phyloP scores from a whole-genome alignment of 2,329 filamentous ascomycete genomes.

The Phialocephala sp. region DNA sequence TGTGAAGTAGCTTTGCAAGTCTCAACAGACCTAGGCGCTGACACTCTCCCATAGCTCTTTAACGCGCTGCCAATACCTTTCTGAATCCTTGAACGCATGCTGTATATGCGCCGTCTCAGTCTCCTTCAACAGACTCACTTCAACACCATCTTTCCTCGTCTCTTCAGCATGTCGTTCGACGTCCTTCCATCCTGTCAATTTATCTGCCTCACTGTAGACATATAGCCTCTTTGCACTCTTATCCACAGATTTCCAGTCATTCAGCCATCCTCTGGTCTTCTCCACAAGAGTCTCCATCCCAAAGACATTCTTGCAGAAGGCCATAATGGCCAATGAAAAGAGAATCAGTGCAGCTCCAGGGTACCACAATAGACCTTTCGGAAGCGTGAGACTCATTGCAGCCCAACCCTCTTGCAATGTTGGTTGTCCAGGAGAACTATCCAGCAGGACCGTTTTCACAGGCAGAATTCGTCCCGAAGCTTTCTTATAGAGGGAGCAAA shows the following conservation, averaged over 20 bases:
- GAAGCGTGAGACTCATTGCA: conserved; percentile 17
- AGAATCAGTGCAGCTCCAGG: conserved; percentile 12
- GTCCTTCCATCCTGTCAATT: conserved; percentile 24
- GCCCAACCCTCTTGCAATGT: conserved; percentile 15
- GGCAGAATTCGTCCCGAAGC: conserved; percentile 14
- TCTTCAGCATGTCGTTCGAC: conserved; percentile 31
- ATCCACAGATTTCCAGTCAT: conserved; percentile 28
- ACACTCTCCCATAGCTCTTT: conserved; percentile 21
- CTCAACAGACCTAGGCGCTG: neutral
- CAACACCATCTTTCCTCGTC: conserved; percentile 22
- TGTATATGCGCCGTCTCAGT: conserved; percentile 28
- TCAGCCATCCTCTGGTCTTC: conserved; percentile 13
- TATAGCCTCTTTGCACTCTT: conserved; percentile 32
- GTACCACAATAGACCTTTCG: conserved; percentile 18
- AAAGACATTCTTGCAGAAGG: conserved; percentile 12
- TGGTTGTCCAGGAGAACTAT: conserved; percentile 28
- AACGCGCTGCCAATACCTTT: conserved; percentile 32
- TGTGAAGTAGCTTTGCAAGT: neutral
- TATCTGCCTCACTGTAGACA: conserved; percentile 33
- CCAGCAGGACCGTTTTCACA: conserved; percentile 23
- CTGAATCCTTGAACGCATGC: conserved; percentile 29
- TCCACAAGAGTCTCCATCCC: conserved; percentile 16
- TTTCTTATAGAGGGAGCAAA: conserved; percentile 21
- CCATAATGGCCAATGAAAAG: neutral
- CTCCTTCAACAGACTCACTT: conserved; percentile 24